Conservation (phyloP, 2,329 filamentous ascomycete genomes). For the Chlorencoelia australis region DNA sequence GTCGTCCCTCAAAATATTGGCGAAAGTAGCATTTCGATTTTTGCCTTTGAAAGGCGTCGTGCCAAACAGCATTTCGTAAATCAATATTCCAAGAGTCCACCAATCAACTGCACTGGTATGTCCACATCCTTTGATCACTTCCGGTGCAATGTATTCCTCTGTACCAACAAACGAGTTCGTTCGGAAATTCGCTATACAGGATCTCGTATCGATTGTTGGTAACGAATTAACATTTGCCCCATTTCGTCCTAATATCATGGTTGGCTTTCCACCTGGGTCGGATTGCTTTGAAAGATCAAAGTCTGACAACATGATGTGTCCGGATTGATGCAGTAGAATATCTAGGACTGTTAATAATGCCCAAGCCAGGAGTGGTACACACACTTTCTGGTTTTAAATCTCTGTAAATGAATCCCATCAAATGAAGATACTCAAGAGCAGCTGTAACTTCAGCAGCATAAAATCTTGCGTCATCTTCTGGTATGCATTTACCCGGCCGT, state of each 20-base stretch:
- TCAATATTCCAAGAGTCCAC: constrained; percentile 96
- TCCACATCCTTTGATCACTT: constrained; percentile 97
- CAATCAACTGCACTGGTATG: constrained; percentile 98
- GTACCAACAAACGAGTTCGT: constrained; percentile 98
- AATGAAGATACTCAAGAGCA: constrained; percentile 87
- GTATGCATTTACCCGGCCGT: constrained; percentile 90
- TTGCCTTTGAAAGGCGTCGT: constrained; percentile 99
- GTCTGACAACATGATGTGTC: constrained; percentile 98
- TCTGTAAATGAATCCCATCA: constrained; percentile 99
- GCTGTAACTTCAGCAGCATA: constrained; percentile 97
- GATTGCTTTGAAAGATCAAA: constrained; percentile 98
- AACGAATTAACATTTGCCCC: constrained; percentile 78
- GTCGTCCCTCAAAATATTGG: constrained; percentile 91
- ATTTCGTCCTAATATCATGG: constrained; percentile 85
- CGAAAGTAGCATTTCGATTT: constrained; percentile 96
- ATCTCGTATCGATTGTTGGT: constrained; percentile 96
- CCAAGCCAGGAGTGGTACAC: constrained; percentile 29
- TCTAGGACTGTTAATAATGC: constrained; percentile 47
- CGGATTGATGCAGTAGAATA: constrained; percentile 96
- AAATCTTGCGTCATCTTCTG: constrained; percentile 92
- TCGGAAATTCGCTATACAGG: constrained; percentile 94
- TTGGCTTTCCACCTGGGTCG: constrained; percentile 87
- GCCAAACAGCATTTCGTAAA: constrained; percentile 98
- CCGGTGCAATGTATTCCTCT: constrained; percentile 96
- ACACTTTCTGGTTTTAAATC: constrained; percentile 94